Conservation (phyloP, 192 early-diverging fungal species). For the Rhizophlyctis rosea region DNA sequence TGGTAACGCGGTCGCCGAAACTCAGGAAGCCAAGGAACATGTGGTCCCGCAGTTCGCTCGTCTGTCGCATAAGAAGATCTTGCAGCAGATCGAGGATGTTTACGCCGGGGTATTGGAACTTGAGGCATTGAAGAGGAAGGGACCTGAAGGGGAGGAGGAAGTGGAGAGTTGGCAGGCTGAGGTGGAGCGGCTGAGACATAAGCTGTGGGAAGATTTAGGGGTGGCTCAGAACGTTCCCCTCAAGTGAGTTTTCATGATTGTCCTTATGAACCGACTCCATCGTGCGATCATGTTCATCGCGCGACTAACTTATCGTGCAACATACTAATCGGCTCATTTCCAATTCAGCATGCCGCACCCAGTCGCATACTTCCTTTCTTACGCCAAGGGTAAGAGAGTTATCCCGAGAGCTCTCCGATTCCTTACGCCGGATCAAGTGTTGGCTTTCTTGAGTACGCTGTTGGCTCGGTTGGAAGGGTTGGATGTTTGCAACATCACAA, state of each 20-base stretch:
- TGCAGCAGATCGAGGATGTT: constrained; percentile 68
- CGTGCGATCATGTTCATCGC: too few relatives aligned
- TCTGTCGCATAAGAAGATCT: constrained; percentile 27
- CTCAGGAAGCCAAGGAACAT: constrained; percentile 16
- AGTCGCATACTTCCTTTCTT: constrained; percentile 79
- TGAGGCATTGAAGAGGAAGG: constrained; percentile 78
- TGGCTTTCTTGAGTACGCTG: constrained; percentile 67
- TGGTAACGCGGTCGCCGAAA: constrained; percentile 51
- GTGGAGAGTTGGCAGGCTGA: constrained; percentile 37
- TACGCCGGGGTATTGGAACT: constrained; percentile 75
- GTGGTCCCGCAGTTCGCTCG: constrained; percentile 17
- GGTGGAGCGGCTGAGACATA: constrained; percentile 41
- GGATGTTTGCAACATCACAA: constrained; percentile 48
- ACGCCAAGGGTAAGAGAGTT: constrained; percentile 86
- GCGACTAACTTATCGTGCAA: background rate
- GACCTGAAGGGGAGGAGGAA: constrained; percentile 50
- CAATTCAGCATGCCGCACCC: constrained; percentile 63
- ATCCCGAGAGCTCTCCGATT: constrained; percentile 80
- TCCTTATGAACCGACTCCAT: too few relatives aligned
- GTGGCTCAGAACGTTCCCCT: constrained; percentile 58
- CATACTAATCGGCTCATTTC: background rate
- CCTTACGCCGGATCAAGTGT: constrained; percentile 70
- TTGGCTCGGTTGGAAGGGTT: constrained; percentile 46
- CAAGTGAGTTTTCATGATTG: constrained; percentile 51
- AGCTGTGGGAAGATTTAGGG: constrained; percentile 64